Evolutionary conservation across 208 protist species (phyloP), one percentile per base, ranked within the genome.

Genomic region (Acanthamoeba quina): DNA sequence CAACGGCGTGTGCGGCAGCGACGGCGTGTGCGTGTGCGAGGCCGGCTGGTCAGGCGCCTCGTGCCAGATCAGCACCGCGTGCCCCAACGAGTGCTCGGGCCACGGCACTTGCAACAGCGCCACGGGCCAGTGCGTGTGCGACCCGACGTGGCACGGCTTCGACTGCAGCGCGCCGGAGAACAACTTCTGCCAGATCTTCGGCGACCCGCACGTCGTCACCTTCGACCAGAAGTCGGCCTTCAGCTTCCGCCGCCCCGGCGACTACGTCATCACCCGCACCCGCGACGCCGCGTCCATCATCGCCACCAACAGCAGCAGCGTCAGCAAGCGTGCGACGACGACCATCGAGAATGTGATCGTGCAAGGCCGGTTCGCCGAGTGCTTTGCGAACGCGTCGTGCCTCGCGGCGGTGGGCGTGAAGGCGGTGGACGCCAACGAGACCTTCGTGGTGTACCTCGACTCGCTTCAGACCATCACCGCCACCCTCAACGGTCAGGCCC

Each of bases 71-170:
- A 62, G 52, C 49, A 88, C 56, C 31, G 52, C 41, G 47, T 88
- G 80, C 80, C 80, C 80, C 56, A 88, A 88, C 34, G n/a, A 88
- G 52, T 88, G 80, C 80, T 88, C 80, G 26, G 80, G 80, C 34
- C 52, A 66, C 26, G 80, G 80, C 49, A 34, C n/a, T 29, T 88
- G 80, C 34, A 34, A 74, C 44, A 49, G 44, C 34, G 47, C 56
- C 56, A 88, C 26, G 3, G 80, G 80, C 37, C 52, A 54, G 47
- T 88, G 80, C 80, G 31, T 26, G 47, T 88, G 80, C 56, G 80
- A 62, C 56, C n/a, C 47, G 6, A 58, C 47, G 37, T 88, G 56
- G 47, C 80, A 62, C 47, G n/a, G 52, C 29, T 54, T 31, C 34
- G 80, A 88, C 80, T 88, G 80, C 49, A 88, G 80, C 56, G 49